Conservation (phyloP, 768 basidiomycete genomes). For the Lenzites betulinus region DNA sequence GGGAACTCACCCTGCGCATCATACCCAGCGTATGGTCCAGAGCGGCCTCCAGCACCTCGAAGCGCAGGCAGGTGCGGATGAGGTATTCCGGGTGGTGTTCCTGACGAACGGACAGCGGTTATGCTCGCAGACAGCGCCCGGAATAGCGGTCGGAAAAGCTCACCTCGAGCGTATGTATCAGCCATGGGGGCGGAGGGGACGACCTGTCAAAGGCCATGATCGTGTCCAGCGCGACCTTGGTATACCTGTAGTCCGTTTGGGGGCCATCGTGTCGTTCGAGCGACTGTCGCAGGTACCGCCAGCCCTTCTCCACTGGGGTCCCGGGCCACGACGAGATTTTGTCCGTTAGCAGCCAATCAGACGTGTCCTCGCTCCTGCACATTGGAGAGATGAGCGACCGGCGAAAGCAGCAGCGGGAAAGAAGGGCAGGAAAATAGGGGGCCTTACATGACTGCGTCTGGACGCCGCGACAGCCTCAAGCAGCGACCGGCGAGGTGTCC, state of each 20-base stretch:
- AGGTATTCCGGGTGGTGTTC: conserved; percentile 82
- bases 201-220: conserved; percentile 67
- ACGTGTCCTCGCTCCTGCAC: conserved; percentile 65
- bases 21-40: conserved; percentile 71
- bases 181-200: conserved; percentile 76
- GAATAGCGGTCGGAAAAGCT: conserved; percentile 14
- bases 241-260: conserved; percentile 74
- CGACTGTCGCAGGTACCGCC: conserved; percentile 84
- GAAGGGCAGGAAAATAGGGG: conserved; percentile 6
- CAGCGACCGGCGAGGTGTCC: conserved; percentile 76
- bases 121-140: not conserved
- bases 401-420: not conserved
- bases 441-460: conserved; percentile 59
- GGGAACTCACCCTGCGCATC: conserved; percentile 63
- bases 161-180: conserved; percentile 76
- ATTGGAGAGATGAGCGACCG: conserved; percentile 9
- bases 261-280: conserved; percentile 76
- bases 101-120: conserved; percentile 34
- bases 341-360: conserved; percentile 84
- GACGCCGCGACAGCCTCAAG: conserved; percentile 67
- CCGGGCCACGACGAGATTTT: conserved; percentile 85
- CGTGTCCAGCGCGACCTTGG: conserved; percentile 74
- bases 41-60: conserved; percentile 78
- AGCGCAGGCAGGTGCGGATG: conserved; percentile 75
- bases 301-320: conserved; percentile 74